These are phyloP conservation scores for Vigna angularis DNA, from an alignment of 306 rosid species.

Conservation along the genomic window DNA sequence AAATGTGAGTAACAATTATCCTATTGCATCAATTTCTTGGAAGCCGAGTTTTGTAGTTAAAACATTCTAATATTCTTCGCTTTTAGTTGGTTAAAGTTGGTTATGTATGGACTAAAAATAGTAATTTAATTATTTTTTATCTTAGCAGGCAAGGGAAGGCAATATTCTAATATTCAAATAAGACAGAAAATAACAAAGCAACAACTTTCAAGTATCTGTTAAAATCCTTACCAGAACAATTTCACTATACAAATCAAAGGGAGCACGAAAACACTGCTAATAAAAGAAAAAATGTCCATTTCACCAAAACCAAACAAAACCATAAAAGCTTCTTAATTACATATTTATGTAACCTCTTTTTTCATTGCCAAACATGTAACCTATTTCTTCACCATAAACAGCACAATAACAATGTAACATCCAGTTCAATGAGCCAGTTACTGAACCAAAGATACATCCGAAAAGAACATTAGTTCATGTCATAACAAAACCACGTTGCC, in stretches of 20 bases:
- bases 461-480: background rate
- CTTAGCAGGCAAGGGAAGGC: background rate
- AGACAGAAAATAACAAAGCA: background rate
- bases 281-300: background rate
- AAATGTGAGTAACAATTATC: too few relatives aligned
- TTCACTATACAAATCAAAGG: background rate
- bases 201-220: background rate
- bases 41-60: too few relatives aligned
- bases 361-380: conserved; percentile 16
- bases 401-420: background rate
- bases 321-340: conserved; percentile 2
- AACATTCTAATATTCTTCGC: too few relatives aligned
- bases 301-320: background rate
- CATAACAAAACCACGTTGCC: background rate
- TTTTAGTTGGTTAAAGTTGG: too few relatives aligned
- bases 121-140: background rate
- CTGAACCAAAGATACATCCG: background rate
- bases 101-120: background rate
- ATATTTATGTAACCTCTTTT: background rate
- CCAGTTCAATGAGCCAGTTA: conserved; percentile 25
- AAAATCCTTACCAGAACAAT: background rate
- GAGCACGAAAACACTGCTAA: background rate
- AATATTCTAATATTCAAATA: background rate
- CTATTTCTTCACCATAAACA: conserved; percentile 37
- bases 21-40: too few relatives aligned